These are phyloP conservation scores for Omphalotus guepiniiformis DNA, from an alignment of 768 basidiomycete species.

Conservation along the genomic window DNA sequence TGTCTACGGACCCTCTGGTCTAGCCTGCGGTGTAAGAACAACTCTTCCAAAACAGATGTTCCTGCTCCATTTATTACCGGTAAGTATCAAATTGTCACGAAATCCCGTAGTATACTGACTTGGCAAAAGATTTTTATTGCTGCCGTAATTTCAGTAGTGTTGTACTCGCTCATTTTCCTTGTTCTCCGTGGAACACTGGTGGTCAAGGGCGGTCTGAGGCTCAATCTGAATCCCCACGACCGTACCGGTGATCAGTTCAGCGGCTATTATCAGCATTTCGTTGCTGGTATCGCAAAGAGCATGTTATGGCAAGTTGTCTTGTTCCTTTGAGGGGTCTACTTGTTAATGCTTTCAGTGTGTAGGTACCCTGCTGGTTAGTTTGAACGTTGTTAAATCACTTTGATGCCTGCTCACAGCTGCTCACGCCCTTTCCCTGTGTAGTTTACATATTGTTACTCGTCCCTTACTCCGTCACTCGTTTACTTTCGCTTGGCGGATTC, in stretches of 20 bases:
- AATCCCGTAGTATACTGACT: neutral
- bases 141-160: conserved; percentile 46
- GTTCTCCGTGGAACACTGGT: conserved; percentile 54
- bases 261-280: conserved; percentile 56
- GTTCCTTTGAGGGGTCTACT: too few relatives aligned
- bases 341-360: too few relatives aligned
- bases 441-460: conserved; percentile 58
- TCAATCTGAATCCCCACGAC: conserved; percentile 44
- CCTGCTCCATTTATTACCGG: conserved; percentile 59
- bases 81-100: conserved; percentile 23
- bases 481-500: conserved; percentile 45
- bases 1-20: conserved; percentile 48
- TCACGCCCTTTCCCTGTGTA: too few relatives aligned
- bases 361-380: conserved; percentile 60
- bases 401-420: too few relatives aligned
- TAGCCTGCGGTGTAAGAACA: conserved; percentile 48
- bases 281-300: conserved; percentile 55
- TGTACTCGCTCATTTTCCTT: conserved; percentile 62
- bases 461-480: conserved; percentile 51
- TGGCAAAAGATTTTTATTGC: conserved; percentile 50
- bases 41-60: conserved; percentile 40
- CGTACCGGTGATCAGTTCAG: conserved; percentile 34
- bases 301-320: conserved; percentile 69
- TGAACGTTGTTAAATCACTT: neutral
- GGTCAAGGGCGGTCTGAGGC: conserved; percentile 45